Conservation (phyloP, 495 filamentous ascomycete species). For the Penicillium nucicola region DNA sequence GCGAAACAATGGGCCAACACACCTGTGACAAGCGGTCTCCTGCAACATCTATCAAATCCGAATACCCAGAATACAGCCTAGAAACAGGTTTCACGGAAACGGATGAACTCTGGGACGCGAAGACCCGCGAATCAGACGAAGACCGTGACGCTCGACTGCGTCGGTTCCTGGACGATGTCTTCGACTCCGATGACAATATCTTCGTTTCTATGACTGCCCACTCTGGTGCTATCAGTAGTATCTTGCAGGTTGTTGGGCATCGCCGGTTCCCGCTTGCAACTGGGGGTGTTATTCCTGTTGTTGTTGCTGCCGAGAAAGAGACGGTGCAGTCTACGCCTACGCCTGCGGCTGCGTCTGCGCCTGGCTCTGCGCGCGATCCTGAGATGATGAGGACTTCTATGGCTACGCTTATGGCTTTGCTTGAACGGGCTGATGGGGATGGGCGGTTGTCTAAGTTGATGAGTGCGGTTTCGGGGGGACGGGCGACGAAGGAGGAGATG, state of each 20-base stretch:
- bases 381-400: background rate
- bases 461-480: too few species aligned
- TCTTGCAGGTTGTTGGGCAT: constrained; percentile 61
- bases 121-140: constrained; percentile 51
- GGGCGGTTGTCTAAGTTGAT: too few species aligned
- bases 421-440: too few species aligned
- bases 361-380: too few species aligned
- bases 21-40: constrained; percentile 74
- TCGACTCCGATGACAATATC: constrained; percentile 54
- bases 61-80: constrained; percentile 60
- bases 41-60: constrained; percentile 52
- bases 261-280: constrained; percentile 62
- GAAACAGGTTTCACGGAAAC: constrained; percentile 62
- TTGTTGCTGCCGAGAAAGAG: constrained; percentile 53
- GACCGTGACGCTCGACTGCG: constrained; percentile 55
- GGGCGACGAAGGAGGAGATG: too few species aligned
- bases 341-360: too few species aligned
- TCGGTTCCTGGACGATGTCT: constrained; percentile 61
- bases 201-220: constrained; percentile 72
- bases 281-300: constrained; percentile 67
- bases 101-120: constrained; percentile 57
- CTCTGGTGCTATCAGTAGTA: constrained; percentile 61
- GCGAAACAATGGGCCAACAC: constrained; percentile 73
- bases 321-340: too few species aligned
- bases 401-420: background rate